Evolutionary conservation across 2,329 filamentous ascomycete genomes (phyloP).

Genomic region (Delphinella strobiligena): DNA sequence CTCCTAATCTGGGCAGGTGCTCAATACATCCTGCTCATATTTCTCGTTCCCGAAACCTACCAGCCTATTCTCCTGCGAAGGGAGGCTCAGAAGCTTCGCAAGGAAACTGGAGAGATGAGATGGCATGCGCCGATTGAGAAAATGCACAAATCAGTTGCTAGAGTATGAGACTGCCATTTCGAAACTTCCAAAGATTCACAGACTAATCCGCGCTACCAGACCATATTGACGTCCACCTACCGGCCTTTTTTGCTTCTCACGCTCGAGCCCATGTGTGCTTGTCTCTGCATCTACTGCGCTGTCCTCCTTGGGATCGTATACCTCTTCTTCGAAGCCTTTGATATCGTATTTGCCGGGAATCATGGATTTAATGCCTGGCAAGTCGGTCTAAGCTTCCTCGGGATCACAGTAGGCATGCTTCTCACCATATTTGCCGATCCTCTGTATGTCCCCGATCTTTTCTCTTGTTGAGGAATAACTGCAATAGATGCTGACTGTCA

Average conservation of each 20-base stretch:
- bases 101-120: conserved; percentile 55
- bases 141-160: neutral
- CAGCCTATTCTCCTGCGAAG: conserved; percentile 55
- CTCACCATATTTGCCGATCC: neutral
- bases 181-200: neutral
- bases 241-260: neutral
- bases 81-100: conserved; percentile 51
- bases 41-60: conserved; percentile 44
- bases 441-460: too few species aligned
- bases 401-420: neutral
- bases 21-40: conserved; percentile 45
- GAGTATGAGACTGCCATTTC: neutral
- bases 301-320: neutral
- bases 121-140: conserved; percentile 35
- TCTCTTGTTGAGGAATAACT: too few species aligned
- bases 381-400: neutral
- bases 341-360: neutral
- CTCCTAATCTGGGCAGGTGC: conserved; percentile 58
- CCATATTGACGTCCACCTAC: neutral
- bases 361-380: neutral
- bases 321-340: neutral
- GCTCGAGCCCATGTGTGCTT: neutral
- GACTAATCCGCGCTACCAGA: neutral
- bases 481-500: too few species aligned
- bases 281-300: neutral